Evolutionary conservation across 1,284 basidiomycete genomes (phyloP), one percentile per base, ranked within the genome.

Genomic region (Malassezia japonica): DNA sequence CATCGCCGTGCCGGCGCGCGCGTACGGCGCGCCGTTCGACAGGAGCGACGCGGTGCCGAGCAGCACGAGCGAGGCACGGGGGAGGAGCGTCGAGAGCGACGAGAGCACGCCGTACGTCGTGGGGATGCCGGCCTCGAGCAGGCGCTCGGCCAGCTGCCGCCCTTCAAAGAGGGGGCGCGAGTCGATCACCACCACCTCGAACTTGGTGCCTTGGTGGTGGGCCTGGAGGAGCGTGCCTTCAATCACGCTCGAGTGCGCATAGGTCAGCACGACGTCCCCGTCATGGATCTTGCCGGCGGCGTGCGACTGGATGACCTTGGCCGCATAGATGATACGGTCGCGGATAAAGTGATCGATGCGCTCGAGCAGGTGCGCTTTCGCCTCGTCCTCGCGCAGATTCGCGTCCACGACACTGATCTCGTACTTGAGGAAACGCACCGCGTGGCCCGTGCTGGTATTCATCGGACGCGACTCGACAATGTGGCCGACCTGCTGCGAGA

Each of bases 391-490:
- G 5, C 87, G 83, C 67, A 88, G 78, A 74, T 96, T 91, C 47
- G 89, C 87, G 63, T 88, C 86, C 39, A 89, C 83, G 18, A 82
- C 81, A 68, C 87, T 91, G 72, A 99, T 95, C 70, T 96, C 89
- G 55, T 94, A 79, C 77, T 99, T 98, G 67, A 99, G 79, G 74
- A 92, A 87, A 51, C 91, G 81, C 60, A 90, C 88, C 0, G 89
- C 89, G 67, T 91, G 91, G 1, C 87, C 89, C 82, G 90, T 88
- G 23, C 87, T 87, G n/a, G 88, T 83, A n/a, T 86, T 86, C 83
- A 91, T 85, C 0, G 87, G 86, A 45, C 90, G 78, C 24, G 86
- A 85, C 47, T 84, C 80, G 15, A 89, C 86, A 15, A 92, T 80
- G 74, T 90, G 84, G 23, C 82, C 84, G 61, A 94, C 92, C 78